phyloP scores from a whole-genome alignment of 306 rosid genomes.

The Cicer arietinum region DNA sequence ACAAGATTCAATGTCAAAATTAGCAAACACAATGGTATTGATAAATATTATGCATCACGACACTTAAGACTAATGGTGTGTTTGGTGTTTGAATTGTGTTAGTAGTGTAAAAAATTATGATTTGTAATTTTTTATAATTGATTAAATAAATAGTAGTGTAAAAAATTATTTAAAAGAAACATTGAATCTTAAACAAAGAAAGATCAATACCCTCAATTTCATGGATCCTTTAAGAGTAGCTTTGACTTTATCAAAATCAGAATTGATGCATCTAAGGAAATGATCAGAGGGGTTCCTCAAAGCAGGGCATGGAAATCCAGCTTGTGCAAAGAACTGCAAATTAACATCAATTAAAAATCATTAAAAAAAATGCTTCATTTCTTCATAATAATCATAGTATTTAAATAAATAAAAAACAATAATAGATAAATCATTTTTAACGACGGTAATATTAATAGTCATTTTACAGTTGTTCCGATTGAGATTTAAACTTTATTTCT shows the following conservation, averaged over 20 bases:
- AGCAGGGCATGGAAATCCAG: constrained; percentile 98
- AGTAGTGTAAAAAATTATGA: background rate
- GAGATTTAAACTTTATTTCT: too few relatives aligned
- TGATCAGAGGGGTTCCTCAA: constrained; percentile 98
- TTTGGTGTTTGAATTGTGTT: too few relatives aligned
- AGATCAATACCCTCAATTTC: constrained; percentile 72
- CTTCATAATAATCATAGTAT: background rate
- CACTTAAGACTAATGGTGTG: too few relatives aligned
- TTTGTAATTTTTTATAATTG: background rate
- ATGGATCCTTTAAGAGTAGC: constrained; percentile 89
- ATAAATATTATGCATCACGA: too few relatives aligned
- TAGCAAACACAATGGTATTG: background rate
- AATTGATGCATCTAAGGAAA: constrained; percentile 90
- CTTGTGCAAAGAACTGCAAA: constrained; percentile 91
- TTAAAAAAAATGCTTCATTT: background rate
- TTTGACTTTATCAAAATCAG: constrained; percentile 94
- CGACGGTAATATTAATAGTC: too few relatives aligned
- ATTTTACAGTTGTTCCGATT: too few relatives aligned
- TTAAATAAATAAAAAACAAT: too few relatives aligned
- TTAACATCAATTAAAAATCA: constrained; percentile 2
- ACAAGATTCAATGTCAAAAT: constrained; percentile 31
- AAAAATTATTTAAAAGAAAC: constrained; percentile 1
- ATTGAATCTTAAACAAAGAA: constrained; percentile 9
- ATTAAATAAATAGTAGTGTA: background rate
- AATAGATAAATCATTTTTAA: too few relatives aligned